These are phyloP conservation scores for Talaromyces sp. DNA, from an alignment of 2,329 filamentous ascomycete genomes.

Conservation along the genomic window DNA sequence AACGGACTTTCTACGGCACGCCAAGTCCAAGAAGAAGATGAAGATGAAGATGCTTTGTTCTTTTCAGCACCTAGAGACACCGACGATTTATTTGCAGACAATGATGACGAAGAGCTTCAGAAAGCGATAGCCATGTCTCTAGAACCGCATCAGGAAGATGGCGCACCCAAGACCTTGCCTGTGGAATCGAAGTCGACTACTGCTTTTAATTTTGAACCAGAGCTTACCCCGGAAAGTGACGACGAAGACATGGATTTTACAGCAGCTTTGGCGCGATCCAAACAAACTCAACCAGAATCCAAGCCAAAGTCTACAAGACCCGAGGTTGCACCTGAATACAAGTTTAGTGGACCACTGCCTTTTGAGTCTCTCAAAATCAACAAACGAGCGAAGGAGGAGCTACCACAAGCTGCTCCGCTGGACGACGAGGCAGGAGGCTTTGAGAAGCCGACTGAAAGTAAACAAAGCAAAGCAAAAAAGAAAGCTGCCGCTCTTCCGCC, in stretches of 20 bases:
- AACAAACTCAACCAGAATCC: slow-evolving; percentile 53
- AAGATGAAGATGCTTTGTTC: slow-evolving; percentile 56
- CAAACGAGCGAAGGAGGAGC: slow-evolving; percentile 49
- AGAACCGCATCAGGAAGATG: slow-evolving; percentile 45
- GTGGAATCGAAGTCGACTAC: slow-evolving; percentile 32
- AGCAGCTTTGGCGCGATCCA: slow-evolving; percentile 69
- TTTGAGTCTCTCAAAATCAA: slow-evolving; percentile 79
- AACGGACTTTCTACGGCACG: slow-evolving; percentile 47
- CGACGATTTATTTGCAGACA: slow-evolving; percentile 54
- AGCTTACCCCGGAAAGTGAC: slow-evolving; percentile 47
- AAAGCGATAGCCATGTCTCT: slow-evolving; percentile 83
- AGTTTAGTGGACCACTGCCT: slow-evolving; percentile 77
- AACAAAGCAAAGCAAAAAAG: slow-evolving; percentile 28
- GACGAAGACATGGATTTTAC: slow-evolving; percentile 75
- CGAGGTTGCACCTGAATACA: slow-evolving; percentile 50
- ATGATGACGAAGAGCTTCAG: slow-evolving; percentile 71
- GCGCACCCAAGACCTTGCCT: slow-evolving; percentile 37
- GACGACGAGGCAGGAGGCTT: slow-evolving; percentile 62
- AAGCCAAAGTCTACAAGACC: slow-evolving; percentile 39
- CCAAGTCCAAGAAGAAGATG: slow-evolving; percentile 20
- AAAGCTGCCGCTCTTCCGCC: slow-evolving; percentile 40
- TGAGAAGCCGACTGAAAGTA: slow-evolving; percentile 46
- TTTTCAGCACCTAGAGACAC: slow-evolving; percentile 47
- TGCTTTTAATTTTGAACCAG: slow-evolving; percentile 20
- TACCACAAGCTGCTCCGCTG: slow-evolving; percentile 50